Percentiles rank a stretch among this genome's conserved stretches.
Conservation (phyloP, 2,329 filamentous ascomycete species). For the Epichloe sp. region DNA sequence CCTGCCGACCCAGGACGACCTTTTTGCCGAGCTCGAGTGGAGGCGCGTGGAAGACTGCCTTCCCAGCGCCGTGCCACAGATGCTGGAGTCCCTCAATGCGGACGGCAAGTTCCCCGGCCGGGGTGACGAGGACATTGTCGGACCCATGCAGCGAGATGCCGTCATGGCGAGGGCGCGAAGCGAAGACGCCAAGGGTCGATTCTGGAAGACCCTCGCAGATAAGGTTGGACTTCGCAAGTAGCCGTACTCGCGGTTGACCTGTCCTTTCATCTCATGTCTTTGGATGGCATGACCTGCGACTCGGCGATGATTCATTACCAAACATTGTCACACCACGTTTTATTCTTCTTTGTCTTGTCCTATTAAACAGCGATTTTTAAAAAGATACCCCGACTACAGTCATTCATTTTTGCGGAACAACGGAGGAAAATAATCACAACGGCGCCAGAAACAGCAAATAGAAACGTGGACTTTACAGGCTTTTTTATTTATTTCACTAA, state of each 20-base stretch:
- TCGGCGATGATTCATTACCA: neutral
- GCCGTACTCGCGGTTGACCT: neutral
- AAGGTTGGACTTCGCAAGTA: constrained; percentile 24
- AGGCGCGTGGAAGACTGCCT: constrained; percentile 39
- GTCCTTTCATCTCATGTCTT: neutral
- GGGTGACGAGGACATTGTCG: constrained; percentile 85
- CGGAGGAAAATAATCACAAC: neutral
- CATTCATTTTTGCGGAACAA: constrained; percentile 9
- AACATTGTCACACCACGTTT: neutral
- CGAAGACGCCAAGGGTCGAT: constrained; percentile 32
- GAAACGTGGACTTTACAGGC: neutral
- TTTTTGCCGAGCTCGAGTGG: constrained; percentile 30
- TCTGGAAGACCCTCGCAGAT: constrained; percentile 35
- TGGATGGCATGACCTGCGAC: neutral
- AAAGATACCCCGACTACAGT: constrained; percentile 17
- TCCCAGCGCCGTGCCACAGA: constrained; percentile 52
- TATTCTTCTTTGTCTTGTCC: constrained; percentile 4
- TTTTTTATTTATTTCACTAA: neutral
- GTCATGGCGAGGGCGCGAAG: constrained; percentile 35
- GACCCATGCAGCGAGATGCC: constrained; percentile 63
- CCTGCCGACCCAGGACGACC: constrained; percentile 22
- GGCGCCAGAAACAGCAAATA: neutral
- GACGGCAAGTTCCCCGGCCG: constrained; percentile 78
- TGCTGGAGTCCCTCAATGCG: constrained; percentile 54
- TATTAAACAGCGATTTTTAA: neutral